Conservation (phyloP, 345 rosid genomes). For the Pugionium cornutum region DNA sequence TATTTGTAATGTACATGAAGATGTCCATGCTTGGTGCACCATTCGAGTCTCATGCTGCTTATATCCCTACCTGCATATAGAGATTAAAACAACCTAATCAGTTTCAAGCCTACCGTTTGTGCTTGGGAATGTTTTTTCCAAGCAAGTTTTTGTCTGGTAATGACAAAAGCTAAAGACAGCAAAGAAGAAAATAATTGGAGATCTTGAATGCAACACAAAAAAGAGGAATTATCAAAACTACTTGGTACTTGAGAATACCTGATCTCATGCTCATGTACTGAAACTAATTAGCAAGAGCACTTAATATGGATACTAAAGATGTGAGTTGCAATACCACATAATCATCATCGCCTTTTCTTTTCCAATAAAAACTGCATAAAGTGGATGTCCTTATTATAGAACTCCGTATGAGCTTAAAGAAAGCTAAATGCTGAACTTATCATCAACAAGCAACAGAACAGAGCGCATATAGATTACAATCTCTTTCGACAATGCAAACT, state of each 20-base stretch:
- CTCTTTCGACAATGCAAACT: not conserved
- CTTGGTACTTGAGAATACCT: not conserved
- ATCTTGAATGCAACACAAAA: conserved; percentile 4
- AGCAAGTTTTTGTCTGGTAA: not conserved
- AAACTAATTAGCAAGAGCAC: not conserved
- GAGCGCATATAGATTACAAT: not conserved
- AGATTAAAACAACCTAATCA: not conserved
- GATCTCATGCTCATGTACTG: not conserved
- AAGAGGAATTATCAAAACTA: not conserved
- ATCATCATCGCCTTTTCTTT: not conserved
- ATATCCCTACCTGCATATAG: conserved; percentile 2
- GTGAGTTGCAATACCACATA: not conserved
- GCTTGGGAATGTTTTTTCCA: not conserved
- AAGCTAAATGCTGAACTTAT: not conserved
- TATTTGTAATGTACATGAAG: conserved; percentile 11
- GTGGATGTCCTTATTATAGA: too few relatives aligned
- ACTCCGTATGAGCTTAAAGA: not conserved
- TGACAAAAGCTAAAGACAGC: not conserved
- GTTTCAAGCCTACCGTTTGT: not conserved
- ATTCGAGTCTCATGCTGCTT: not conserved
- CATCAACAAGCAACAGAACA: conserved; percentile 10
- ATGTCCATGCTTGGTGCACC: conserved; percentile 11
- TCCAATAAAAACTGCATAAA: not conserved
- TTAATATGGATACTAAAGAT: too few relatives aligned
- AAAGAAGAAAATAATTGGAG: not conserved